Evolutionary conservation across 1,284 basidiomycete species (phyloP), one percentile per base, ranked within the genome.

Genomic region (Pisolithus thermaeus): DNA sequence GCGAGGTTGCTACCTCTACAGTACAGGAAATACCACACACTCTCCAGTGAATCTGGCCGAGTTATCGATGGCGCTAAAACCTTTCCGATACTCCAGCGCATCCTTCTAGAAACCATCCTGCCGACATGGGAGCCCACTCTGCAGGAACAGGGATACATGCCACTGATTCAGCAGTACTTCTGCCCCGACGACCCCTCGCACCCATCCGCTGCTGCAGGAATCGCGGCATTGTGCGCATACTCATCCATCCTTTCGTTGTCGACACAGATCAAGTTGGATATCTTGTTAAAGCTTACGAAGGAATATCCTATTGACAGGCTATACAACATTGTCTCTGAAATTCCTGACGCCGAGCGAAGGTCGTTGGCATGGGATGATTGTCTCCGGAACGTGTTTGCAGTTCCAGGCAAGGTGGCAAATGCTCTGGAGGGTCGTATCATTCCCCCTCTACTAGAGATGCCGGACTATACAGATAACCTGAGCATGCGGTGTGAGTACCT

Each of bases 321-420:
- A 18, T 80, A 85, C 62, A 59, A 67, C n/a, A 70, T 76, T 18
- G 60, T 84, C 2, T 80, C 79, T 61, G 57, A 61, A 25, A 58
- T 60, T 9, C 56, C 49, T 9, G 59, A 59, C 25, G 47, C 53
- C 7, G 57, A 58, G 47, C 70, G 69, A 55, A 63, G 66, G 49
- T 62, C 65, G 35, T 56, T 77, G 36, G 57, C 67, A 50, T 92
- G 90, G 90, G 84, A 86, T 56, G 82, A 87, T 56, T 80, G 74
- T 57, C 76, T 90, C 20, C 77, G 76, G n/a, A 75, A 78, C 56
- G 52, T 83, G 9, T 68, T 80, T 42, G 72, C 78, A 9, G 68
- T 90, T 4, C 87, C 89, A 27, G 68, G 69, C 11, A 87, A 80
- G 63, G 77, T 87, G 12, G 83, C 87, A 14, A 92, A 92, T 64